Percentiles rank a stretch among this genome's conserved stretches.
Evolutionary conservation across 2,329 filamentous ascomycete species (phyloP).

Genomic region (Fusarium siculi): DNA sequence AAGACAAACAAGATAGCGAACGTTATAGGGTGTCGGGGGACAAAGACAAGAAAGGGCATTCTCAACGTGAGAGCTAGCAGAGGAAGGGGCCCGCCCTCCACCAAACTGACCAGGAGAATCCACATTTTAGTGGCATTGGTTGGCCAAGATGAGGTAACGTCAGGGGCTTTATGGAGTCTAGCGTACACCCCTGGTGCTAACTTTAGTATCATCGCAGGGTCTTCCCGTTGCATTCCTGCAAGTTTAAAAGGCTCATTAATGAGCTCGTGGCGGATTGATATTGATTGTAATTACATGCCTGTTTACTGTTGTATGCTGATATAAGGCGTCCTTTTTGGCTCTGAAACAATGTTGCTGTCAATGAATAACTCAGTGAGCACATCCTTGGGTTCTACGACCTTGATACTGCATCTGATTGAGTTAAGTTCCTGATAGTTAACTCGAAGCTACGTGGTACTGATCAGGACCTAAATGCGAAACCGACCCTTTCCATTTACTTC

Average conservation of each 20-base stretch:
- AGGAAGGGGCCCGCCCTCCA: slow-evolving; percentile 9
- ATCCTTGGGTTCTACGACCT: background rate
- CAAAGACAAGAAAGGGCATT: slow-evolving; percentile 18
- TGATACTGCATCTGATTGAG: background rate
- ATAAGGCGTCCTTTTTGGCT: background rate
- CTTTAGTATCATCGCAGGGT: slow-evolving; percentile 11
- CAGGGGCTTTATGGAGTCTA: slow-evolving; percentile 18
- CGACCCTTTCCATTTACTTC: background rate
- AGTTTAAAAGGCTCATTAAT: slow-evolving; percentile 9
- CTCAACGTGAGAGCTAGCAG: slow-evolving; percentile 1
- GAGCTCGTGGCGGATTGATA: background rate
- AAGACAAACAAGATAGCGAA: background rate
- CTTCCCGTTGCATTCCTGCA: background rate
- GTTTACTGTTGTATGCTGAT: background rate
- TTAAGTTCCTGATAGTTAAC: background rate
- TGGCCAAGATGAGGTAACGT: slow-evolving; percentile 5
- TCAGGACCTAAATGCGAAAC: background rate
- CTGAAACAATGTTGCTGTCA: background rate
- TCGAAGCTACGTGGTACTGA: background rate
- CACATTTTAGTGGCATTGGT: slow-evolving; percentile 22
- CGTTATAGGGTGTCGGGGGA: background rate
- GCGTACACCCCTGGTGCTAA: slow-evolving; percentile 10
- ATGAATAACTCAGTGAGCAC: background rate
- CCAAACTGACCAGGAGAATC: slow-evolving; percentile 4
- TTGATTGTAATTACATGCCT: background rate